A percentile compares a stretch with the other conserved stretches of the same genome.
phyloP scores from a whole-genome alignment of 805 yeast genomes.

The Kuraishia capsulata region DNA sequence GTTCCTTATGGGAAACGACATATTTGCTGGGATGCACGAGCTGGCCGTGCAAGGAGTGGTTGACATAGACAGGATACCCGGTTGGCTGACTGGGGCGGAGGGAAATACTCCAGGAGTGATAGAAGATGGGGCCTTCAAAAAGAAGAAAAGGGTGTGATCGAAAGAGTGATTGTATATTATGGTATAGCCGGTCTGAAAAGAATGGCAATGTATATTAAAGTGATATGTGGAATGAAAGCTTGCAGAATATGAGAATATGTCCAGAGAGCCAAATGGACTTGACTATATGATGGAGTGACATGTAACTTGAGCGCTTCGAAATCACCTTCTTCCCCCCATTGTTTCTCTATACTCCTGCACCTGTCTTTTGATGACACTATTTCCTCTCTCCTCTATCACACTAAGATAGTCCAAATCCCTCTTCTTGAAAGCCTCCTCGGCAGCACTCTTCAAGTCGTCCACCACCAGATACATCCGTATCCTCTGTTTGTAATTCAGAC shows the following conservation, averaged over 20 bases:
- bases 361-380: constrained; percentile 6
- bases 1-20: constrained; percentile 54
- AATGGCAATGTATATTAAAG: neutral
- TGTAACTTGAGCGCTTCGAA: no score
- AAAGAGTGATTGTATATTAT: neutral
- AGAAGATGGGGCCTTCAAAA: constrained; percentile 24
- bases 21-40: constrained; percentile 74
- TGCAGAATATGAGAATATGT: neutral
- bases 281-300: neutral
- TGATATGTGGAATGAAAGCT: no score
- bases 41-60: constrained; percentile 40
- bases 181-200: neutral
- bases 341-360: constrained; percentile 6
- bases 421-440: constrained; percentile 34
- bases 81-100: constrained; percentile 76
- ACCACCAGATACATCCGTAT: constrained; percentile 43
- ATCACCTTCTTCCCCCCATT: constrained; percentile 14
- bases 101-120: constrained; percentile 42
- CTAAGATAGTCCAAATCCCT: constrained; percentile 29
- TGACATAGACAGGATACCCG: constrained; percentile 52
- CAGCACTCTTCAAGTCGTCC: constrained; percentile 41
- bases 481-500: constrained; percentile 33
- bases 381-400: constrained; percentile 14
- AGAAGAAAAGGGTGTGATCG: constrained; percentile 1
- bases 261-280: no score